Conservation (phyloP, 2,329 filamentous ascomycete genomes). For the Penicillium sp. region DNA sequence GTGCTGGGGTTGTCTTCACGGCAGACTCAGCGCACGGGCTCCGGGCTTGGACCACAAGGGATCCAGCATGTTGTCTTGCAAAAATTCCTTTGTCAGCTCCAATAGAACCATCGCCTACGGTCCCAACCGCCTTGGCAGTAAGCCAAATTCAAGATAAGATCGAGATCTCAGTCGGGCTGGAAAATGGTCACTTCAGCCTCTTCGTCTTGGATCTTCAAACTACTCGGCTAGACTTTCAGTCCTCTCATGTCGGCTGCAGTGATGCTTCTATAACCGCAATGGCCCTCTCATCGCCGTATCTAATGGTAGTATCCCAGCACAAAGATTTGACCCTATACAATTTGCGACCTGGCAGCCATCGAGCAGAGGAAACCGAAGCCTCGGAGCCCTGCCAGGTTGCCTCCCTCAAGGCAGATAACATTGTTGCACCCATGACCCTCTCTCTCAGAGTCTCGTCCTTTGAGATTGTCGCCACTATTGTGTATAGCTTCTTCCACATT, state of each 20-base stretch:
- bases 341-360: slow-evolving; percentile 39
- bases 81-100: slow-evolving; percentile 31
- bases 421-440: slow-evolving; percentile 74
- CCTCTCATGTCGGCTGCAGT: slow-evolving; percentile 60
- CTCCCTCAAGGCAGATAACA: slow-evolving; percentile 76
- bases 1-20: slow-evolving; percentile 73
- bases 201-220: slow-evolving; percentile 58
- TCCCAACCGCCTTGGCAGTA: slow-evolving; percentile 50
- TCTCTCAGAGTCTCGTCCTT: slow-evolving; percentile 67
- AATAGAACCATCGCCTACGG: slow-evolving; percentile 60
- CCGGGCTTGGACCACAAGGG: slow-evolving; percentile 72
- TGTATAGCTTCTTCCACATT: slow-evolving; percentile 76
- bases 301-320: slow-evolving; percentile 72
- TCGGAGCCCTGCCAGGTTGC: slow-evolving; percentile 59
- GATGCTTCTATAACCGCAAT: slow-evolving; percentile 67
- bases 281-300: slow-evolving; percentile 70
- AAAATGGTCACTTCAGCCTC: slow-evolving; percentile 67
- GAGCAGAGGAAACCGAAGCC: slow-evolving; percentile 4
- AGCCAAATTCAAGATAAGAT: slow-evolving; percentile 48
- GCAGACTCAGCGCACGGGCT: slow-evolving; percentile 68
- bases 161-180: slow-evolving; percentile 66
- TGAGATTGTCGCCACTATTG: slow-evolving; percentile 75
- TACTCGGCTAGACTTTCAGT: slow-evolving; percentile 48
- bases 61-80: slow-evolving; percentile 59
- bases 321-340: slow-evolving; percentile 75